Conservation (phyloP, 192 early-diverging fungal species). For the Coemansia sp. region DNA sequence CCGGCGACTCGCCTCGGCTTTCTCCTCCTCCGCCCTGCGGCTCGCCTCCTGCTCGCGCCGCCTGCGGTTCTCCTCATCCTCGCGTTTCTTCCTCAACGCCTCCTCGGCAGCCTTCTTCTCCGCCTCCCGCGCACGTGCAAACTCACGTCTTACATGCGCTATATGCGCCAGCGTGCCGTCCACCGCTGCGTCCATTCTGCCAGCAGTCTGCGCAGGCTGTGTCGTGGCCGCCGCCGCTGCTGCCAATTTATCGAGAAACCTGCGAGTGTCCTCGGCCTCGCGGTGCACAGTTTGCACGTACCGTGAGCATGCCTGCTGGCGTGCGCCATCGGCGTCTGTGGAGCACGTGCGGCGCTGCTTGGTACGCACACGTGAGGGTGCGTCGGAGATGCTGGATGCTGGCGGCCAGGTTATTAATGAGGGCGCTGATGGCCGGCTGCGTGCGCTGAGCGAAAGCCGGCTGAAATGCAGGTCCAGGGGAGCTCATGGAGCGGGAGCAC, state of each 20-base stretch:
- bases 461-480: too few species aligned
- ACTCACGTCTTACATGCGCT: conserved; percentile 30
- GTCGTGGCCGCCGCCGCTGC: neutral
- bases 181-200: conserved; percentile 6
- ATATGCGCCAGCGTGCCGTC: conserved; percentile 20
- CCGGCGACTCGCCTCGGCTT: neutral
- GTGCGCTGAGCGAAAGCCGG: too few species aligned
- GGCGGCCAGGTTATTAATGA: too few species aligned
- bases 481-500: too few species aligned
- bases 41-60: conserved; percentile 1
- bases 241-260: conserved; percentile 20
- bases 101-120: conserved; percentile 2
- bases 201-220: neutral
- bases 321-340: conserved; percentile 9
- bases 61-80: neutral
- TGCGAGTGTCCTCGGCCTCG: conserved; percentile 29
- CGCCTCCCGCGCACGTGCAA: conserved; percentile 8
- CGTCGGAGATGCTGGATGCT: too few species aligned
- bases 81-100: neutral
- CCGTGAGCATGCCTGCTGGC: conserved; percentile 14
- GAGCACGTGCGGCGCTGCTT: conserved; percentile 7
- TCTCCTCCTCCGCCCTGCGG: neutral
- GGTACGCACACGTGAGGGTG: too few species aligned
- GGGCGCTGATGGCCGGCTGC: too few species aligned
- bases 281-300: conserved; percentile 26